Base-by-base conservation (phyloP, 805 yeast genomes). In the Metschnikowia cubensis region DNA sequence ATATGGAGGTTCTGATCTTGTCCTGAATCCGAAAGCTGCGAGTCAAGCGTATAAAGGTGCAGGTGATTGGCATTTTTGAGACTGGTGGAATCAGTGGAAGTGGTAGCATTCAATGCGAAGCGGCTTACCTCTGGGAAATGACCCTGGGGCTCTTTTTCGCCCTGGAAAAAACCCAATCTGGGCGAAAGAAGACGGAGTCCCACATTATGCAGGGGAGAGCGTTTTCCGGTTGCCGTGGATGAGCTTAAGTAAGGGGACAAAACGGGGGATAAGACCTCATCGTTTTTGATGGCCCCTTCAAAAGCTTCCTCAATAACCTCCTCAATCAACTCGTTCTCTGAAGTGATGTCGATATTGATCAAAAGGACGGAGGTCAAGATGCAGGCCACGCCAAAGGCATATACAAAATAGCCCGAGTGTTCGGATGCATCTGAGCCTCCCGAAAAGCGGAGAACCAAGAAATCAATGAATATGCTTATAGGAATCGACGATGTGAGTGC, bases 401-500 rank as follows among this genome's bases (percentile, higher is more conserved):
- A 80, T 6, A 64, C 55, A 5, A 64, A 54, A 1, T 70, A 62
- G 20, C 53, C 54, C 0, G 62, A 50, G 0, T 71, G 48, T 17
- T 43, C 52, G 5, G 48, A 42, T 37, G 50, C 5, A 52, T 56
- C 49, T 20, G 51, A 47, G 45, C 51, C 59, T 7, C 62, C 70
- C 0, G 60, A 50, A 11, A 64, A n/a, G 18, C 53, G 56, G 37
- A 70, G 54, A 7, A 70, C 58, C 14, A 74, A 54, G 53, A 71
- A 77, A 56, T 80, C 84, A 44, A 77, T 67, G 47, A 76, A 68
- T 57, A 80, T 76, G 29, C 79, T 75, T 21, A 80, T 66, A 3
- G 84, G 84, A 34, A 80, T 77, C 0, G 78, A 74, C 0, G 80
- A 70, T 0, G 83, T 77, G 34, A 80, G 61, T 3, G 82, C 77